These are phyloP conservation scores for Aspergillus transmontanensis DNA, from an alignment of 2,329 filamentous ascomycete genomes.

Conservation along the genomic window DNA sequence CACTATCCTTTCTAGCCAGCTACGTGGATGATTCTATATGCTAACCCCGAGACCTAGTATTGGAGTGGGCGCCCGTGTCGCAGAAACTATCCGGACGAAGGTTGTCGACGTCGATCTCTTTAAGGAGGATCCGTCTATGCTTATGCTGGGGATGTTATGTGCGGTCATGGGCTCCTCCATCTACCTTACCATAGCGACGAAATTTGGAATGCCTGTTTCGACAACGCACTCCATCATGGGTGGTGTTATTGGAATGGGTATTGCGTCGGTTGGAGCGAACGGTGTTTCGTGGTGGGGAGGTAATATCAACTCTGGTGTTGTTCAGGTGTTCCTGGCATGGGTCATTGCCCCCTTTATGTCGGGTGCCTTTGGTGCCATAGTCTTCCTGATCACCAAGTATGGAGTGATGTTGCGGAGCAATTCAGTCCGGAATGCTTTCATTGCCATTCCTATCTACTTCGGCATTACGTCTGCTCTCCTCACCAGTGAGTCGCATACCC, in stretches of 20 bases:
- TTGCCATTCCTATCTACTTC: constrained; percentile 20
- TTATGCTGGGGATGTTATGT: constrained; percentile 24
- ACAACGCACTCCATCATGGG: constrained; percentile 25
- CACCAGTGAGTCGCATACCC: constrained; percentile 12
- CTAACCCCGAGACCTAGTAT: constrained; percentile 10
- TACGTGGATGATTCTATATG: not conserved
- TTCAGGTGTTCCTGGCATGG: constrained; percentile 24
- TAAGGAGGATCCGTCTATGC: constrained; percentile 11
- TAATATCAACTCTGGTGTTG: constrained; percentile 22
- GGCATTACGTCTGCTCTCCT: constrained; percentile 20
- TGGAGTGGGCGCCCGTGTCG: constrained; percentile 19
- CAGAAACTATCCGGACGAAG: constrained; percentile 24
- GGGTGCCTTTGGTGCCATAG: constrained; percentile 17
- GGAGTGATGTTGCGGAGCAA: constrained; percentile 15
- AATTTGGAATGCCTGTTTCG: constrained; percentile 21
- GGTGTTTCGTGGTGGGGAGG: constrained; percentile 22
- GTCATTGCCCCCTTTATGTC: constrained; percentile 22
- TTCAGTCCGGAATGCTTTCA: constrained; percentile 15
- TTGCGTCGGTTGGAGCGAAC: constrained; percentile 17
- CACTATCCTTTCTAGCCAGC: not conserved
- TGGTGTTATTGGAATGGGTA: constrained; percentile 22
- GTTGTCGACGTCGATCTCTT: constrained; percentile 17
- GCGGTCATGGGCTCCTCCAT: constrained; percentile 17
- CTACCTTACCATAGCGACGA: constrained; percentile 20
- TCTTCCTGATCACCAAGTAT: constrained; percentile 22